Percentiles rank a stretch among this genome's conserved stretches.
phyloP scores from a whole-genome alignment of 1,139 yeast genomes.

The Saccharomyces uvarum region DNA sequence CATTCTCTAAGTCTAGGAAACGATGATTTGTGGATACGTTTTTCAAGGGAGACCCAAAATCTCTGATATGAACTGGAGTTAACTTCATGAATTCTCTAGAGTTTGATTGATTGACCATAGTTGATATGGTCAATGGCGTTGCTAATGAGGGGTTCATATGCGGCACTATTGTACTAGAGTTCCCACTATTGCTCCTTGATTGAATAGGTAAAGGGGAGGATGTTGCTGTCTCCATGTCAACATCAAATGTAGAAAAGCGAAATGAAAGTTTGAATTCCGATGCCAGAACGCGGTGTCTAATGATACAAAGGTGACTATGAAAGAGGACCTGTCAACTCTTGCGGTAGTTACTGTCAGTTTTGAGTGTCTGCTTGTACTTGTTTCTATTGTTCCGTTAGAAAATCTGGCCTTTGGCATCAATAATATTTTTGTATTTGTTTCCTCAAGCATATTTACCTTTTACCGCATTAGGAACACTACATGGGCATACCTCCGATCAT shows the following conservation, averaged over 20 bases:
- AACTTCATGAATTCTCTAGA: conserved; percentile 11
- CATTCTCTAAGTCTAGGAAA: not conserved
- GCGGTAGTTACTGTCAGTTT: not conserved
- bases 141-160: not conserved
- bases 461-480: not conserved
- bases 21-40: conserved; percentile 5
- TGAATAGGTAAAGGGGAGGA: not conserved
- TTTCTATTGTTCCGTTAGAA: not conserved
- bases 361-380: not conserved
- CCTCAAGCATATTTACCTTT: not conserved
- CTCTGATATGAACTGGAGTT: conserved; percentile 21
- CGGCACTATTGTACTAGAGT: conserved; percentile 2
- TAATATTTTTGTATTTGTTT: not conserved
- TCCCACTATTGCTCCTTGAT: not conserved
- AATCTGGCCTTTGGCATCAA: not conserved
- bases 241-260: not conserved
- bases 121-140: not conserved
- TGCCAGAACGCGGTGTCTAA: not conserved
- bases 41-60: conserved; percentile 17
- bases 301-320: not conserved
- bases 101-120: conserved; percentile 3
- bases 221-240: not conserved
- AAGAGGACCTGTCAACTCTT: not conserved
- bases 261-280: not conserved
- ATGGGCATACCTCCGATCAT: not conserved